These are phyloP conservation scores for Pleodorina starrii DNA, from an alignment of 139 green algal genomes.

Conservation along the genomic window DNA sequence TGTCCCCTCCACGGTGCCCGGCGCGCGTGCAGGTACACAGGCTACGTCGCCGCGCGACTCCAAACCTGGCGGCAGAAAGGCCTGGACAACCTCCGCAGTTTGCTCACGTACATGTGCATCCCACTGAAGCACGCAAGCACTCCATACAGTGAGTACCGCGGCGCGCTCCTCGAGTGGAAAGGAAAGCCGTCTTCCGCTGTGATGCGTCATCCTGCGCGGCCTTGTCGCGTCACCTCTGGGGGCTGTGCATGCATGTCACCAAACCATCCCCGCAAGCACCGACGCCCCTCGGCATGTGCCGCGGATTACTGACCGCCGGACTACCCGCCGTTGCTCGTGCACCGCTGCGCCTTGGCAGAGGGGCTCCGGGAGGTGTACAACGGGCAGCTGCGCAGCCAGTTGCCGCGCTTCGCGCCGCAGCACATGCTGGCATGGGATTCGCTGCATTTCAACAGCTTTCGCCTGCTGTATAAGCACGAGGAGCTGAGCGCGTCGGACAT, in stretches of 20 bases:
- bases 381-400: neutral
- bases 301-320: too few relatives aligned
- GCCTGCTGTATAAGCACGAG: slow-evolving; percentile 62
- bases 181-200: too few relatives aligned
- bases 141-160: slow-evolving; percentile 65
- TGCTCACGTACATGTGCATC: slow-evolving; percentile 88
- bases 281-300: too few relatives aligned
- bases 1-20: too few relatives aligned
- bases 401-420: slow-evolving; percentile 17
- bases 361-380: slow-evolving; percentile 5
- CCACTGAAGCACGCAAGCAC: slow-evolving; percentile 64
- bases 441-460: slow-evolving; percentile 31
- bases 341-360: slow-evolving; percentile 3
- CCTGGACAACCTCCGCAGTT: slow-evolving; percentile 70
- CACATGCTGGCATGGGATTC: slow-evolving; percentile 51
- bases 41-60: slow-evolving; percentile 87
- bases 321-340: too few relatives aligned
- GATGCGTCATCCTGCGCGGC: too few relatives aligned
- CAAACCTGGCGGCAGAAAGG: slow-evolving; percentile 87
- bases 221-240: too few relatives aligned
- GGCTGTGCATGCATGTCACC: too few relatives aligned
- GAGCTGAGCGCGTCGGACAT: slow-evolving; percentile 43
- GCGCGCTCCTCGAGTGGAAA: too few relatives aligned
- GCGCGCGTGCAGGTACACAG: slow-evolving; percentile 63
- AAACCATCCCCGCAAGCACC: too few relatives aligned